Conservation (phyloP, 495 filamentous ascomycete genomes). For the Astrothelium macrocarpum region DNA sequence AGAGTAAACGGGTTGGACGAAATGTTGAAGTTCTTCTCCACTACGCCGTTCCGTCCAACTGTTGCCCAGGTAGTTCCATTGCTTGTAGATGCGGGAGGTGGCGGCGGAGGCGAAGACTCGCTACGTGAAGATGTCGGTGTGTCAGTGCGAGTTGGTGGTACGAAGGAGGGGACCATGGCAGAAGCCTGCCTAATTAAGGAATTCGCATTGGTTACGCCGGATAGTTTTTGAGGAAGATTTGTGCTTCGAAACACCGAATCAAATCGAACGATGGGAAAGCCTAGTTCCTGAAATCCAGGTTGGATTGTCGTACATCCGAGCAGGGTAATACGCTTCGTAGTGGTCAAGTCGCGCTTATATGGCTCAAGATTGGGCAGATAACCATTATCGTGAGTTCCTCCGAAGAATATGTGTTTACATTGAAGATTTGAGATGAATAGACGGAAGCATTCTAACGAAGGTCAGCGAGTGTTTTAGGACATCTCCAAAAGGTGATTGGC, state of each 20-base stretch:
- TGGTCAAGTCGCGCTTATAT: conserved; percentile 25
- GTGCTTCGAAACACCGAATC: conserved; percentile 22
- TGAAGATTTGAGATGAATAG: conserved; percentile 31
- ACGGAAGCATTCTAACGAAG: conserved; percentile 26
- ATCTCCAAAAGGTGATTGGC: neutral
- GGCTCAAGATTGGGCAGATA: conserved; percentile 32
- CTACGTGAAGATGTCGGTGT: too few species aligned
- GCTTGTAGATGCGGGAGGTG: conserved; percentile 12
- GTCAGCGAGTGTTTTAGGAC: neutral
- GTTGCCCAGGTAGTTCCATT: conserved; percentile 24
- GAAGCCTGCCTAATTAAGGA: neutral
- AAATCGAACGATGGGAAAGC: conserved; percentile 23
- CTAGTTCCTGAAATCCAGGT: conserved; percentile 25
- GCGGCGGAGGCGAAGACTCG: too few species aligned
- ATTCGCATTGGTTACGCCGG: neutral
- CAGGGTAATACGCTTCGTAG: conserved; percentile 25
- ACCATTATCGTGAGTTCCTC: conserved; percentile 33
- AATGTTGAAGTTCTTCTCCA: conserved; percentile 26
- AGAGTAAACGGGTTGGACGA: conserved; percentile 17
- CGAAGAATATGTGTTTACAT: conserved; percentile 36
- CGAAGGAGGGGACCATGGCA: neutral
- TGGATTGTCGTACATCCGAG: conserved; percentile 25
- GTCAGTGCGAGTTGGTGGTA: conserved; percentile 11
- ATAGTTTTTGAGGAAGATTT: conserved; percentile 13
- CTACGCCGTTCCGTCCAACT: conserved; percentile 25